Percentiles rank a stretch among this genome's conserved stretches.
phyloP scores from a whole-genome alignment of 2,329 filamentous ascomycete species.

The Sphaerulina musiva region DNA sequence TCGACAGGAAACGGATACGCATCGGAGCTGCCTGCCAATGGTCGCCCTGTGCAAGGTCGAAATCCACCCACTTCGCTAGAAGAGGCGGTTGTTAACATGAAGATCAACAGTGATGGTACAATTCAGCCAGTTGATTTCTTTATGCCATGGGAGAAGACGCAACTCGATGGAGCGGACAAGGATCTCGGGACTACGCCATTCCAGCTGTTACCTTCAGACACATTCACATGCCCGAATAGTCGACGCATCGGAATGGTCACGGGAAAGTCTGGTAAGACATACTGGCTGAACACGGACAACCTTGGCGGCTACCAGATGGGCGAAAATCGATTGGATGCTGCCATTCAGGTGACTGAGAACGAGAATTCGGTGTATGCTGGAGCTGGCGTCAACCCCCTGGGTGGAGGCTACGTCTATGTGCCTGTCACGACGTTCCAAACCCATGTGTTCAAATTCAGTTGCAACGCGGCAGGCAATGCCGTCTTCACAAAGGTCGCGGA shows the following conservation, averaged over 20 bases:
- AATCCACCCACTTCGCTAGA: conserved; percentile 8
- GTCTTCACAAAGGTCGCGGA: conserved; percentile 4
- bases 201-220: conserved; percentile 7
- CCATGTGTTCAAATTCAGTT: conserved; percentile 9
- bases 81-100: conserved; percentile 9
- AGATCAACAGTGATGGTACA: conserved; percentile 1
- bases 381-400: conserved; percentile 5
- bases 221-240: conserved; percentile 8
- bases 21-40: conserved; percentile 4
- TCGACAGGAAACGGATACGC: conserved; percentile 11
- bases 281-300: conserved; percentile 8
- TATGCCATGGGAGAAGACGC: conserved; percentile 11
- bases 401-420: conserved; percentile 7
- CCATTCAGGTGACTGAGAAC: conserved; percentile 10
- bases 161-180: conserved; percentile 11
- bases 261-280: conserved; percentile 7
- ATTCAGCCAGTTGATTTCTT: conserved; percentile 10
- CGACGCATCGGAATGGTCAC: conserved; percentile 11
- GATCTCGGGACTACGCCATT: conserved; percentile 10
- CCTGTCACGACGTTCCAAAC: conserved; percentile 4
- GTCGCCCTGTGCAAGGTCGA: conserved; percentile 6
- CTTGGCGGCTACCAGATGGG: conserved; percentile 13
- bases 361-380: conserved; percentile 10
- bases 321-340: conserved; percentile 6
- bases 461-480: neutral